Conservation (phyloP, 352 stramenopile genomes). For the Aphanomyces stellatus region DNA sequence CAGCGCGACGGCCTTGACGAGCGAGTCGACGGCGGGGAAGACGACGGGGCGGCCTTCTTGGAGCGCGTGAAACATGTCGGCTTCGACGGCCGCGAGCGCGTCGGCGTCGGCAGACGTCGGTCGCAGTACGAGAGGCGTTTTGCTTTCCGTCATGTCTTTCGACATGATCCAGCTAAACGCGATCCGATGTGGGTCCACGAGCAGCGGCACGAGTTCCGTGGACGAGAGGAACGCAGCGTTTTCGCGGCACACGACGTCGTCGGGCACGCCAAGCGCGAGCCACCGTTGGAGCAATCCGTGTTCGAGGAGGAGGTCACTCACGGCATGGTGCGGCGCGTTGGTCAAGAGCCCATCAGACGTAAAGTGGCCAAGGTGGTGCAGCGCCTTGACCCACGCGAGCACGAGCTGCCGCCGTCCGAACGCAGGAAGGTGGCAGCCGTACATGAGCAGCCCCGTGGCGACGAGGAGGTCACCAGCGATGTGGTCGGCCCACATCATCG, state of each 20-base stretch:
- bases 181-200: conserved; percentile 55
- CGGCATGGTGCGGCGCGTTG: conserved; percentile 19
- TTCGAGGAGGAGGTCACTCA: conserved; percentile 31
- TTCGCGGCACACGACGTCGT: conserved; percentile 34
- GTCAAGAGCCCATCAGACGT: conserved; percentile 30
- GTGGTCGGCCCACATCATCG: conserved; percentile 31
- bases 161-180: conserved; percentile 41
- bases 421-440: conserved; percentile 29
- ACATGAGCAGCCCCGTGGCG: conserved; percentile 39
- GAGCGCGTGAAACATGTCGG: conserved; percentile 28
- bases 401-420: conserved; percentile 24
- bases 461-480: conserved; percentile 58
- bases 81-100: conserved; percentile 35
- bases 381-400: conserved; percentile 29
- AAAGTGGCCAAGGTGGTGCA: conserved; percentile 20
- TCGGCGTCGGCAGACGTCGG: conserved; percentile 5
- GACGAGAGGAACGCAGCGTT: conserved; percentile 34
- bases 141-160: conserved; percentile 22
- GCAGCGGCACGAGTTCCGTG: conserved; percentile 37
- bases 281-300: conserved; percentile 31
- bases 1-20: conserved; percentile 22
- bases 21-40: conserved; percentile 32
- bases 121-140: conserved; percentile 20
- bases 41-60: conserved; percentile 36
- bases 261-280: conserved; percentile 34